Evolutionary conservation across 2,329 filamentous ascomycete species (phyloP).

Genomic region (Sarocladium strictum): DNA sequence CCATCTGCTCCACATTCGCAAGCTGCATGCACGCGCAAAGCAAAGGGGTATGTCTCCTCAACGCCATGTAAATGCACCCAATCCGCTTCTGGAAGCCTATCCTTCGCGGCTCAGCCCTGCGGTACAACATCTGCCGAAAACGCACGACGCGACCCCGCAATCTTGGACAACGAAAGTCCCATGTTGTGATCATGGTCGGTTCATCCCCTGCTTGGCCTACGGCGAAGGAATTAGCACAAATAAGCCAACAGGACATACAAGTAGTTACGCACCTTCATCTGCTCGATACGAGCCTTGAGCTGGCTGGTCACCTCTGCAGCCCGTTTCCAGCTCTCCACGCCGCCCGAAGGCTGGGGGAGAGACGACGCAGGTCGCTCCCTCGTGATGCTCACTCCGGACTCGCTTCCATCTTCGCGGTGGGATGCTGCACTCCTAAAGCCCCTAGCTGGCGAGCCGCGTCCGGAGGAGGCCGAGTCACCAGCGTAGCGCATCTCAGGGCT

Average conservation of each 20-base stretch:
- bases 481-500: conserved; percentile 50
- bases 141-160: conserved; percentile 5
- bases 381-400: conserved; percentile 20
- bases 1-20: background rate
- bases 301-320: conserved; percentile 97
- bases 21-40: conserved; percentile 7
- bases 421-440: conserved; percentile 38
- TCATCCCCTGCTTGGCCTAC: conserved; percentile 46
- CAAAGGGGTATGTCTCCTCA: conserved; percentile 25
- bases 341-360: conserved; percentile 27
- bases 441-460: conserved; percentile 53
- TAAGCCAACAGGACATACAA: background rate
- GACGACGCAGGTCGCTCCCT: conserved; percentile 29
- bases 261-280: conserved; percentile 70
- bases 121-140: conserved; percentile 3
- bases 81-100: background rate
- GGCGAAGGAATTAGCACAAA: background rate
- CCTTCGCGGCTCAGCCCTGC: background rate
- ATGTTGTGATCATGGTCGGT: conserved; percentile 27
- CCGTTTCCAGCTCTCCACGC: conserved; percentile 83
- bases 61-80: conserved; percentile 27
- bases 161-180: background rate
- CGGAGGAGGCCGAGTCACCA: conserved; percentile 45
- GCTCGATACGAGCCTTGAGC: conserved; percentile 92
- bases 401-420: conserved; percentile 26